These are phyloP conservation scores for Suhomyces panamericanus DNA, from an alignment of 1,139 yeast genomes.

Conservation along the genomic window DNA sequence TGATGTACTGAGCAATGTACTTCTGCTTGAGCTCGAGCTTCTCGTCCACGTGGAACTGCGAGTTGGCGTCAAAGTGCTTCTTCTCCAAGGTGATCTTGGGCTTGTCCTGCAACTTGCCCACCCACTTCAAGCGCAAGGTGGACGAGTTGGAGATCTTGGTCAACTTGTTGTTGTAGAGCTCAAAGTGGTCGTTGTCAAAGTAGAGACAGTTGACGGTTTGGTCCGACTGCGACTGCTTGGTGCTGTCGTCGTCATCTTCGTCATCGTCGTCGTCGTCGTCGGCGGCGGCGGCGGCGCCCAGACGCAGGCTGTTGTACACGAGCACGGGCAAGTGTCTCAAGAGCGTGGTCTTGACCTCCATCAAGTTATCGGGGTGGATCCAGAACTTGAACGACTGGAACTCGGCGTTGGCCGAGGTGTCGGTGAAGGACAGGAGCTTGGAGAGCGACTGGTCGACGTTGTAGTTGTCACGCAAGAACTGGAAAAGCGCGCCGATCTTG, in stretches of 20 bases:
- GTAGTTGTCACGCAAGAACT: slow-evolving; percentile 71
- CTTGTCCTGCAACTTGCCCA: slow-evolving; percentile 74
- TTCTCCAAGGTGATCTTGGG: slow-evolving; percentile 81
- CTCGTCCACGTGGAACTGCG: slow-evolving; percentile 55
- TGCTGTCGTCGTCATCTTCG: slow-evolving; percentile 20
- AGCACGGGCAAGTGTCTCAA: slow-evolving; percentile 91
- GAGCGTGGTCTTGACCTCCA: slow-evolving; percentile 95
- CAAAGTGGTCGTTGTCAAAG: slow-evolving; percentile 82
- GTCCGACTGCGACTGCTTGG: slow-evolving; percentile 42
- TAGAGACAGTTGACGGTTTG: slow-evolving; percentile 85
- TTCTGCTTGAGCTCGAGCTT: slow-evolving; percentile 76
- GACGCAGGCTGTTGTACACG: slow-evolving; percentile 57
- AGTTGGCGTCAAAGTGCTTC: slow-evolving; percentile 62
- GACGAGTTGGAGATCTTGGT: slow-evolving; percentile 68
- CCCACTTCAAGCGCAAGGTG: slow-evolving; percentile 86
- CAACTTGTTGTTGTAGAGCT: slow-evolving; percentile 81
- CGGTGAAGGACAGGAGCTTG: slow-evolving; percentile 49
- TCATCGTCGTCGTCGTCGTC: slow-evolving; percentile 29
- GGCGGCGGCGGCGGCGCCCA: slow-evolving; percentile 17
- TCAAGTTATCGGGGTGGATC: slow-evolving; percentile 93
- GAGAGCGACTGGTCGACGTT: slow-evolving; percentile 42
- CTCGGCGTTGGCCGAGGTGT: slow-evolving; percentile 51
- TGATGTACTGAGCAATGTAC: slow-evolving; percentile 63
- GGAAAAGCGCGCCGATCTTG: slow-evolving; percentile 78
- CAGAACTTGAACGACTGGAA: slow-evolving; percentile 86